Percentiles rank a stretch among this genome's conserved stretches.
These are phyloP conservation scores for Cyclocybe cylindracea DNA, from an alignment of 768 basidiomycete genomes.

Conservation along the genomic window DNA sequence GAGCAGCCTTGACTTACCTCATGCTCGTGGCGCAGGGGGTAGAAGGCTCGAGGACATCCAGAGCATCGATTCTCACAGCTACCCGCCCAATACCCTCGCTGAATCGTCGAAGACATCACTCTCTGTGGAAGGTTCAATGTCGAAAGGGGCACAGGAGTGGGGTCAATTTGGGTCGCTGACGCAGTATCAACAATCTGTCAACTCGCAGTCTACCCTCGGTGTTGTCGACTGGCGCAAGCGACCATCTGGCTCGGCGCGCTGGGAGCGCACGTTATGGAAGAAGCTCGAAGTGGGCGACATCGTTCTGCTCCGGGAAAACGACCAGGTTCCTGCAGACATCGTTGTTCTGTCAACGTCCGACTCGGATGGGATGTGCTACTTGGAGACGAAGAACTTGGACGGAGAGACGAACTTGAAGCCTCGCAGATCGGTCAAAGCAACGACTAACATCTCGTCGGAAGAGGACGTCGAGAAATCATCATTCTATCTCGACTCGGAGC, in stretches of 20 bases:
- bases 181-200: constrained; percentile 58
- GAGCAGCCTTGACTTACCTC: constrained; percentile 41
- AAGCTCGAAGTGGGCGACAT: constrained; percentile 98
- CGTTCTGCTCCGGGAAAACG: constrained; percentile 87
- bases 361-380: constrained; percentile 87
- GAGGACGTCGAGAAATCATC: constrained; percentile 87
- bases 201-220: constrained; percentile 58
- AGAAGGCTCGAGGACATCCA: constrained; percentile 66
- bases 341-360: constrained; percentile 92
- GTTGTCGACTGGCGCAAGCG: constrained; percentile 83
- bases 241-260: constrained; percentile 69
- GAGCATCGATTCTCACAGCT: constrained; percentile 65
- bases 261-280: constrained; percentile 98
- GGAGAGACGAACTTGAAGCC: constrained; percentile 97
- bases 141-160: constrained; percentile 34
- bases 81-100: constrained; percentile 49
- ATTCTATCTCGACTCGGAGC: constrained; percentile 91
- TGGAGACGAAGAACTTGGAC: constrained; percentile 98
- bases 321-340: constrained; percentile 96
- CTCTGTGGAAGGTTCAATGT: constrained; percentile 30
- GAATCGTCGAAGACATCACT: constrained; percentile 37
- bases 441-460: constrained; percentile 74
- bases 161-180: constrained; percentile 41
- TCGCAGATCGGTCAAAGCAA: constrained; percentile 74
- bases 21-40: constrained; percentile 43